Conservation (phyloP, 164 flowering plant species). For the Chimonanthus salicifolius region DNA sequence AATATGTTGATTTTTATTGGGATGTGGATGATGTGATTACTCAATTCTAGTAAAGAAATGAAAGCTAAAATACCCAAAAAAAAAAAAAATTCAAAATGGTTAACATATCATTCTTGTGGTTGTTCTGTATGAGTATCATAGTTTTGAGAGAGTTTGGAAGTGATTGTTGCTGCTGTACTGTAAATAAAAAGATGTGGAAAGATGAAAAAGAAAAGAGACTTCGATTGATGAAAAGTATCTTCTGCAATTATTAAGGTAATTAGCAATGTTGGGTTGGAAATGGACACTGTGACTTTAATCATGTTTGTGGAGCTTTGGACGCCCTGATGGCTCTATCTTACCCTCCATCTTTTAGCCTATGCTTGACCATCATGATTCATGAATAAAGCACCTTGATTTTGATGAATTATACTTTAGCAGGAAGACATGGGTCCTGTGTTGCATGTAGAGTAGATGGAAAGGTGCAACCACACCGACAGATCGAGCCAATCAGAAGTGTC, state of each 20-base stretch:
- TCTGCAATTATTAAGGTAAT: neutral
- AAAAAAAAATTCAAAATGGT: too few species aligned
- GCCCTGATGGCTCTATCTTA: neutral
- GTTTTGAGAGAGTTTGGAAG: neutral
- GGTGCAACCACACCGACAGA: too few species aligned
- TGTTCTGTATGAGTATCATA: neutral
- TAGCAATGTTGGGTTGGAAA: neutral
- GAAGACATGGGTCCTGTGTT: too few species aligned
- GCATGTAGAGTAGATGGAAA: too few species aligned
- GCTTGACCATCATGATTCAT: neutral
- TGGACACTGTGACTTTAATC: neutral
- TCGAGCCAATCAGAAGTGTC: too few species aligned
- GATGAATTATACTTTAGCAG: neutral
- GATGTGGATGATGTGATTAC: neutral
- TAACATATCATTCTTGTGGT: neutral
- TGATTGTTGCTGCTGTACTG: neutral
- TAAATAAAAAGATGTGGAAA: conserved; percentile 1
- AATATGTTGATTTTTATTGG: neutral
- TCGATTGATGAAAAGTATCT: neutral
- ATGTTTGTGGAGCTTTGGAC: neutral
- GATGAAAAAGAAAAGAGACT: neutral
- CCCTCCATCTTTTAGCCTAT: neutral
- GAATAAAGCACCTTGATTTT: neutral
- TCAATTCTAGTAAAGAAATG: too few species aligned
- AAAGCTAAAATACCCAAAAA: neutral